These are phyloP conservation scores for Peronospora belbahrii DNA, from an alignment of 352 stramenopile genomes.

Conservation along the genomic window DNA sequence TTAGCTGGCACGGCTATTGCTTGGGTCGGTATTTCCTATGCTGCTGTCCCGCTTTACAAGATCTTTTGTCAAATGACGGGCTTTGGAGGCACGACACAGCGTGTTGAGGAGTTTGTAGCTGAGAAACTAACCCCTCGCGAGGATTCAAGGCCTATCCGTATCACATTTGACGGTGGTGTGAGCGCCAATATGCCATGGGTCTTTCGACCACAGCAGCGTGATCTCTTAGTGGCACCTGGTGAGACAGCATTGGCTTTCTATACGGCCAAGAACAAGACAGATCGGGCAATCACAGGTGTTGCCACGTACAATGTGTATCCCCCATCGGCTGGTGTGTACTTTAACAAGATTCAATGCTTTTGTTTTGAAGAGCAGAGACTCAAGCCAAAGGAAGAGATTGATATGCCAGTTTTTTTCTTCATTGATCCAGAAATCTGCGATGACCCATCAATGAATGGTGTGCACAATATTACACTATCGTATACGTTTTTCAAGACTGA, in stretches of 20 bases:
- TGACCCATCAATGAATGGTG: conserved; percentile 93
- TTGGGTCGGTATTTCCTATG: conserved; percentile 93
- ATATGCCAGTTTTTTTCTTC: conserved; percentile 99
- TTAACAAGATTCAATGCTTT: conserved; percentile 99
- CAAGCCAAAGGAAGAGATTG: conserved; percentile 95
- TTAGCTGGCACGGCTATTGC: conserved; percentile 88
- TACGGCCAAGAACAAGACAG: conserved; percentile 94
- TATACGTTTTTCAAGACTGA: conserved; percentile 98
- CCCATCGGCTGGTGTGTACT: conserved; percentile 94
- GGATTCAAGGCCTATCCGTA: conserved; percentile 89
- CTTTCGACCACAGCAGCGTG: conserved; percentile 93
- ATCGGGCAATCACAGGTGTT: conserved; percentile 97
- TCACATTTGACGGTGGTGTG: conserved; percentile 95
- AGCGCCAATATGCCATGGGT: conserved; percentile 93
- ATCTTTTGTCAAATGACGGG: conserved; percentile 98
- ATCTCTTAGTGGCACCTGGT: conserved; percentile 90
- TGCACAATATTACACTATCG: conserved; percentile 96
- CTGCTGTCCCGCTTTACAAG: conserved; percentile 97
- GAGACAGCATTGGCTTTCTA: conserved; percentile 99
- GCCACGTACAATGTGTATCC: conserved; percentile 99
- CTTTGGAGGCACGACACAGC: conserved; percentile 92
- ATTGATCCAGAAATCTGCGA: conserved; percentile 98
- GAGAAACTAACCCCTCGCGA: conserved; percentile 87
- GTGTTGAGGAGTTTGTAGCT: conserved; percentile 62
- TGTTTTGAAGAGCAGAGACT: conserved; percentile 99